Base-by-base conservation (phyloP, 228 moss, liverwort and hornwort genomes). In the Sphagnum magellanicum region DNA sequence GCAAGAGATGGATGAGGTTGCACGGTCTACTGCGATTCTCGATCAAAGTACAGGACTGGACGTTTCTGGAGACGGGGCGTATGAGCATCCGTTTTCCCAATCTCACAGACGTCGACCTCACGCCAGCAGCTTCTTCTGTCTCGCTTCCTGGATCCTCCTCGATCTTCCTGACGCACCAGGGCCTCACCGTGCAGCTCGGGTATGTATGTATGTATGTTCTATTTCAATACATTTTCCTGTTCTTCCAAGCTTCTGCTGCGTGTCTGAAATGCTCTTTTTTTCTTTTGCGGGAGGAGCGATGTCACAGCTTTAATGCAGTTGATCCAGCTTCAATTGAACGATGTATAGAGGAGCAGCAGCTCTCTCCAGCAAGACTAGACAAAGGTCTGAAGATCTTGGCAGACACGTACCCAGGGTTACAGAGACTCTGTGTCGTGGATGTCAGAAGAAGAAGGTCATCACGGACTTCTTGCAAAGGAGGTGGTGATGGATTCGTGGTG, bases 21-120 rank as follows among this genome's bases (percentile, higher is more conserved):
- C 73, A 75, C 14, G 86, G 76, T 64, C 60, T 32, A 17, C 63
- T 77, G 5, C 70, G 72, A 3, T 78, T 75, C n/a, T 64, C 68
- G 9, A 71, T 87, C 13, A 77, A 80, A 8, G 67, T 87, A 5
- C 76, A 75, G 8, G 80, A 87, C 50, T 87, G 86, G 86, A 63
- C 52, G 49, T 87, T 87, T 52, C 78, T 87, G 15, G 86, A 82
- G 70, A 82, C 79, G 32, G 86, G 83, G 1, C 82, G 86, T 11
- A 48, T 87, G 51, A 64, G 77, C 10, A 53, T 63, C 0, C 77
- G 86, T 4, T 87, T 87, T 71, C 86, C 86, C 12, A 60, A 80
- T 51, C 75, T 87, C 51, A 80, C 78, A 3, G 80, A 87, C 50
- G 52, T 87, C 14, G 86, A 87, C 61, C 78, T 87, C 74, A 83